Evolutionary conservation across 192 early-diverging fungal species (phyloP).

Genomic region (Martensiomyces pterosporus): DNA sequence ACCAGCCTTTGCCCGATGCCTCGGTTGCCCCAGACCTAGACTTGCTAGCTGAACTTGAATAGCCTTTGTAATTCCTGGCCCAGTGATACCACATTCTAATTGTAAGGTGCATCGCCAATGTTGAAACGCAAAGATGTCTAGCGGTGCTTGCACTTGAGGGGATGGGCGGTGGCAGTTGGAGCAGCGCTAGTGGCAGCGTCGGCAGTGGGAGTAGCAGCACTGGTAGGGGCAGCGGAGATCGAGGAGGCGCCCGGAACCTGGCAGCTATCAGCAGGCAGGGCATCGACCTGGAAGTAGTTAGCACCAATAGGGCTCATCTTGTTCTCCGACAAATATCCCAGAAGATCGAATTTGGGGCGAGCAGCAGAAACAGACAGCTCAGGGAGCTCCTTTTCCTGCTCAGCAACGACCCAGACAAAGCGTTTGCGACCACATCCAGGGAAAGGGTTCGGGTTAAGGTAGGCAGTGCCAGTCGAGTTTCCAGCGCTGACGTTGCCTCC

Average conservation of each 20-base stretch:
- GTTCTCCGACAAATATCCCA: background rate
- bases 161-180: background rate
- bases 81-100: too few relatives aligned
- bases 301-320: background rate
- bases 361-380: background rate
- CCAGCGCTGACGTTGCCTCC: background rate
- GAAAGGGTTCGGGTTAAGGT: background rate
- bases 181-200: background rate
- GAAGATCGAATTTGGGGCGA: background rate
- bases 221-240: background rate
- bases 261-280: background rate
- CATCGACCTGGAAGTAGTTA: background rate
- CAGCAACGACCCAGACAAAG: background rate
- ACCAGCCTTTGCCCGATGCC: too few relatives aligned
- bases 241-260: background rate
- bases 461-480: background rate
- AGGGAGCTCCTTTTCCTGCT: background rate
- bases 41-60: too few relatives aligned
- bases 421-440: background rate
- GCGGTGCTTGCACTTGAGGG: background rate
- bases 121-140: background rate
- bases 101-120: too few relatives aligned
- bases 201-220: background rate
- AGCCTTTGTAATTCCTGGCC: too few relatives aligned
- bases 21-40: too few relatives aligned